Conservation (phyloP, 352 stramenopile genomes). For the Phytophthora sojae region DNA sequence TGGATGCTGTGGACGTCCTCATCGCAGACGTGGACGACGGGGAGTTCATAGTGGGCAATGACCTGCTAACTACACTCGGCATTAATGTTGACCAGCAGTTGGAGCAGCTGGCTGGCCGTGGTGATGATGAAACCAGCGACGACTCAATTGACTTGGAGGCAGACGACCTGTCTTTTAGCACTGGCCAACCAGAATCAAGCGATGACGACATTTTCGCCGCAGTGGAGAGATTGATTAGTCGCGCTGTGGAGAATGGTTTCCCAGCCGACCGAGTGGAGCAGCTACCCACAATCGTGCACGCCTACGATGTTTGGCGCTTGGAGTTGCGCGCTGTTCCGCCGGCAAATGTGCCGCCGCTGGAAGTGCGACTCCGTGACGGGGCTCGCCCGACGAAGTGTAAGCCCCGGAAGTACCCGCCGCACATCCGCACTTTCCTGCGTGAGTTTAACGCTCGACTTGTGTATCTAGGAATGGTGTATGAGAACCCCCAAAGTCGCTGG, state of each 20-base stretch:
- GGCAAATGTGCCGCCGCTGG: background rate
- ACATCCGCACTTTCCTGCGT: background rate
- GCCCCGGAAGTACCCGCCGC: background rate
- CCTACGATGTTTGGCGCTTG: background rate
- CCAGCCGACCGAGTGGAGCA: conserved; percentile 7
- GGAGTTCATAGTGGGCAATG: conserved; percentile 29
- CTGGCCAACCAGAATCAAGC: background rate
- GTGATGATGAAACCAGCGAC: conserved; percentile 8
- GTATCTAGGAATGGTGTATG: background rate
- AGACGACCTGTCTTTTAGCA: background rate
- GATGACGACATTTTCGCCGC: conserved; percentile 11
- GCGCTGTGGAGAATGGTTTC: conserved; percentile 18
- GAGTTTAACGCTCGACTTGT: background rate
- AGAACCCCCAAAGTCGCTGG: conserved; percentile 20
- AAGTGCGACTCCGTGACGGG: background rate
- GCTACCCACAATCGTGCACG: background rate
- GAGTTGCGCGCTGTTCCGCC: background rate
- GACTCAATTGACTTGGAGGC: background rate
- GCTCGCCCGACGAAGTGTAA: background rate
- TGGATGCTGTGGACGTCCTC: conserved; percentile 2
- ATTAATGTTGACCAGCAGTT: conserved; percentile 29
- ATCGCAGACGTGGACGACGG: conserved; percentile 7
- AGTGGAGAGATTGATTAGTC: conserved; percentile 4
- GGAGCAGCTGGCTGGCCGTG: conserved; percentile 7
- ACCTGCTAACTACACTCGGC: conserved; percentile 5